phyloP scores from a whole-genome alignment of 1,139 yeast genomes.

The Meyerozyma elateridarum region DNA sequence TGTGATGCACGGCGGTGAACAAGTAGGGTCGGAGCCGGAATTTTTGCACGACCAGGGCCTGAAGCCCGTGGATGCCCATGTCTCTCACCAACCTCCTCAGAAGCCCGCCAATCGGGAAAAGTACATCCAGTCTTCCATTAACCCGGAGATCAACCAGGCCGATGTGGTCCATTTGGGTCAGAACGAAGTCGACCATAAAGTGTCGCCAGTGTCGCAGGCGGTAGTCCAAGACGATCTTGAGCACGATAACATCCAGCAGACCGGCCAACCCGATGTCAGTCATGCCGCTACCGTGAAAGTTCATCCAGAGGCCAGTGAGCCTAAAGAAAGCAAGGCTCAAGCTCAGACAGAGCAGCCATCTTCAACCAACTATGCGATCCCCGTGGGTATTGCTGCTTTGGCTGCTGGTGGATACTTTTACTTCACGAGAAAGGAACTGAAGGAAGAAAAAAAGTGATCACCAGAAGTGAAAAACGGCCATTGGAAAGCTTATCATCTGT shows the following conservation, averaged over 20 bases:
- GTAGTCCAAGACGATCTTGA: conserved; percentile 39
- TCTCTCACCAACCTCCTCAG: conserved; percentile 11
- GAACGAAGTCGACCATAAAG: conserved; percentile 35
- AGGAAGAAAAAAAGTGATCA: background rate
- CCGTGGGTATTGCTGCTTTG: conserved; percentile 1
- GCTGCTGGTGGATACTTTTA: conserved; percentile 3
- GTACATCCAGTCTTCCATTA: conserved; percentile 39
- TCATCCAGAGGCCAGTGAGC: too few species aligned
- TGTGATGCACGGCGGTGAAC: conserved; percentile 44
- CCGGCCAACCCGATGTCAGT: conserved; percentile 3
- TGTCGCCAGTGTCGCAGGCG: conserved; percentile 24
- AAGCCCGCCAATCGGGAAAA: conserved; percentile 40
- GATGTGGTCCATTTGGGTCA: conserved; percentile 38
- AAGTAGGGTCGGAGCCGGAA: conserved; percentile 36
- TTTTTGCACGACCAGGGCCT: conserved; percentile 34
- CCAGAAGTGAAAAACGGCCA: too few species aligned
- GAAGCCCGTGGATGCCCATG: conserved; percentile 21
- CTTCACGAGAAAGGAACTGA: background rate
- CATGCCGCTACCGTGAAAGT: too few species aligned
- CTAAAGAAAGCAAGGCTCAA: too few species aligned
- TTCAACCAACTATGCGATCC: too few species aligned
- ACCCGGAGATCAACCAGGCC: conserved; percentile 37
- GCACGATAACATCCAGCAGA: conserved; percentile 21
- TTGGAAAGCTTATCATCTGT: too few species aligned
- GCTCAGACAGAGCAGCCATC: too few species aligned